phyloP scores from a whole-genome alignment of 1,284 basidiomycete genomes.

The Ceratobasidium papillatum region DNA sequence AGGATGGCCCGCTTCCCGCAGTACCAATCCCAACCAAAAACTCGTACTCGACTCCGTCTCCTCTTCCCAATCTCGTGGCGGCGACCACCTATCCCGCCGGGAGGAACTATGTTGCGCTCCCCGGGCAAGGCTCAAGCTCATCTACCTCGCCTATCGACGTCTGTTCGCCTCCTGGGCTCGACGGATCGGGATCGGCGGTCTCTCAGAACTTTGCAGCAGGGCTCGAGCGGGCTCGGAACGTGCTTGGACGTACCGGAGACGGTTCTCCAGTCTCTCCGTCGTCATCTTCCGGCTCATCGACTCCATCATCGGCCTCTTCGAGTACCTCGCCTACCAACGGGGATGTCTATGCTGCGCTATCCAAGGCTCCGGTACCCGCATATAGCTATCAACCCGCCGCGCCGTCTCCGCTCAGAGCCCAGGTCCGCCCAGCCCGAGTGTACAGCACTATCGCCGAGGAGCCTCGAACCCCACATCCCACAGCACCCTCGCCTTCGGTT shows the following conservation, averaged over 20 bases:
- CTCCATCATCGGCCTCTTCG: slow-evolving; percentile 3
- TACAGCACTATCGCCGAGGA: slow-evolving; percentile 11
- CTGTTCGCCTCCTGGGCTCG: slow-evolving; percentile 4
- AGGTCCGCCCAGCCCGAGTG: not conserved
- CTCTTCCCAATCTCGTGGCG: not conserved
- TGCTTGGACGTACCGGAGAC: not conserved
- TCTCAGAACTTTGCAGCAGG: slow-evolving; percentile 26
- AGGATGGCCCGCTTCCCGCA: not conserved
- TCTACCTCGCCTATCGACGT: not conserved
- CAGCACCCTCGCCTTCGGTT: not conserved
- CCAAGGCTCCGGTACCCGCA: slow-evolving; percentile 20
- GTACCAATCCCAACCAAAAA: slow-evolving; percentile 21
- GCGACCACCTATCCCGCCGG: not conserved
- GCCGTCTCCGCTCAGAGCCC: slow-evolving; percentile 23
- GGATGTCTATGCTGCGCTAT: not conserved
- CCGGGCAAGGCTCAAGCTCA: not conserved
- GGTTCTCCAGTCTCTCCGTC: slow-evolving; percentile 2
- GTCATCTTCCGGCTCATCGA: not conserved
- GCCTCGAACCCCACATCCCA: slow-evolving; percentile 9
- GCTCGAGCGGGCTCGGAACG: slow-evolving; percentile 8
- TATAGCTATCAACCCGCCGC: slow-evolving; percentile 27
- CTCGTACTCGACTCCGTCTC: not conserved
- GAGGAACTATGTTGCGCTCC: slow-evolving; percentile 14
- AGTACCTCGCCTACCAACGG: not conserved
- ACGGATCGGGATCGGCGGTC: not conserved